Evolutionary conservation across 2,329 filamentous ascomycete species (phyloP).

Genomic region (Nemania abortiva): DNA sequence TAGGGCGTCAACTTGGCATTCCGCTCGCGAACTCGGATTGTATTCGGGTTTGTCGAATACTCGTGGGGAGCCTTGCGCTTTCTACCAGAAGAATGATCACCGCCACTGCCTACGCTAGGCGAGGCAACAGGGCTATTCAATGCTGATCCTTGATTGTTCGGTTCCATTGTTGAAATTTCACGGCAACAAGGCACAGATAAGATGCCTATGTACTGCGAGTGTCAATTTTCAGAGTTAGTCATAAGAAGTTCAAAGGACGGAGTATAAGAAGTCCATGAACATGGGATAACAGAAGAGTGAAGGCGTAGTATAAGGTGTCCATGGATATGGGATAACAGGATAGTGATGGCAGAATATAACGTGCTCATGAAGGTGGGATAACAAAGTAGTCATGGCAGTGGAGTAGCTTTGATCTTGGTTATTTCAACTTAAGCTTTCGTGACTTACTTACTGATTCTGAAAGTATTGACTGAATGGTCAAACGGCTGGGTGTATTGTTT

Average conservation of each 20-base stretch:
- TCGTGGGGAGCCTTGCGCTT: constrained; percentile 35
- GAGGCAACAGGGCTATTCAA: neutral
- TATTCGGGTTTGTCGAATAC: constrained; percentile 48
- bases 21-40: constrained; percentile 43
- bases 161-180: constrained; percentile 16
- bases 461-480: neutral
- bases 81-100: neutral
- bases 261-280: too few species aligned
- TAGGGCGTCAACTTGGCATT: constrained; percentile 37
- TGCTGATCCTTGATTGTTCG: neutral
- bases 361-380: too few species aligned
- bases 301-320: neutral
- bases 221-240: neutral
- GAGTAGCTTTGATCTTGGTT: too few species aligned
- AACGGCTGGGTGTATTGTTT: neutral
- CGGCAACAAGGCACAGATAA: neutral
- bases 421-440: too few species aligned
- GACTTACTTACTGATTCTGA: constrained; percentile 13
- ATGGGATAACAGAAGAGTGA: neutral
- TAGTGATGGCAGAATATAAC: too few species aligned
- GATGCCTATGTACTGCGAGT: neutral
- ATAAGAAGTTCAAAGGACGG: too few species aligned
- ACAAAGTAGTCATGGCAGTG: too few species aligned
- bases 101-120: neutral
- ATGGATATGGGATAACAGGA: too few species aligned